These are phyloP conservation scores for Leishmania tarentolae DNA, from an alignment of 208 protist species.

Conservation along the genomic window DNA sequence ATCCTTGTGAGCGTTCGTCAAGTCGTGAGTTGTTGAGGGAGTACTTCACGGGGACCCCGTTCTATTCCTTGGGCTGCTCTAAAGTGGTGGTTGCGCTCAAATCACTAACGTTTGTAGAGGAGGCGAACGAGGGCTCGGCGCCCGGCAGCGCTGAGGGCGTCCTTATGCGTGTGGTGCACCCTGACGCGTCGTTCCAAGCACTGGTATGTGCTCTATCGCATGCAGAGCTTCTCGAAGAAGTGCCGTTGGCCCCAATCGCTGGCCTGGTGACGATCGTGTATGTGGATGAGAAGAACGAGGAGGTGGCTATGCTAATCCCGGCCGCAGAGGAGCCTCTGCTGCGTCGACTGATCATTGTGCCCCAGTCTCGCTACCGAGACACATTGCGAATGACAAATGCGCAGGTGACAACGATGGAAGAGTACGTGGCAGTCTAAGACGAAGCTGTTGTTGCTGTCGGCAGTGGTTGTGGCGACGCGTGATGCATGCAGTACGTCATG, in stretches of 20 bases:
- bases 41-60: constrained; percentile 72
- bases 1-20: constrained; percentile 28
- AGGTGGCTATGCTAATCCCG: constrained; percentile 71
- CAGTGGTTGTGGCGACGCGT: background rate
- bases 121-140: constrained; percentile 19
- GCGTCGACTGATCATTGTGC: constrained; percentile 72
- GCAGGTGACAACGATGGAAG: constrained; percentile 58
- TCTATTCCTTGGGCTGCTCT: constrained; percentile 61
- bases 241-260: constrained; percentile 70
- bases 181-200: constrained; percentile 25
- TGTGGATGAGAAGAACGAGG: constrained; percentile 77
- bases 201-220: constrained; percentile 83
- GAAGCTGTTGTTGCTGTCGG: background rate
- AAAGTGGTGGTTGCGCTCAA: constrained; percentile 70
- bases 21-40: constrained; percentile 40
- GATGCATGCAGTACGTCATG: background rate
- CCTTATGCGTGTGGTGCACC: constrained; percentile 36
- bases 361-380: constrained; percentile 33
- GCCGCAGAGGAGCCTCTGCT: constrained; percentile 54
- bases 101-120: constrained; percentile 58
- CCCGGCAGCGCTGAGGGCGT: constrained; percentile 17
- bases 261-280: constrained; percentile 62
- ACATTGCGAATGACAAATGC: constrained; percentile 47
- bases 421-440: constrained; percentile 54
- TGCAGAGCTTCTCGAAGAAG: constrained; percentile 76